Evolutionary conservation across 2,329 filamentous ascomycete species (phyloP), one percentile per base, ranked within the genome.

Genomic region (Colletotrichum sp.): DNA sequence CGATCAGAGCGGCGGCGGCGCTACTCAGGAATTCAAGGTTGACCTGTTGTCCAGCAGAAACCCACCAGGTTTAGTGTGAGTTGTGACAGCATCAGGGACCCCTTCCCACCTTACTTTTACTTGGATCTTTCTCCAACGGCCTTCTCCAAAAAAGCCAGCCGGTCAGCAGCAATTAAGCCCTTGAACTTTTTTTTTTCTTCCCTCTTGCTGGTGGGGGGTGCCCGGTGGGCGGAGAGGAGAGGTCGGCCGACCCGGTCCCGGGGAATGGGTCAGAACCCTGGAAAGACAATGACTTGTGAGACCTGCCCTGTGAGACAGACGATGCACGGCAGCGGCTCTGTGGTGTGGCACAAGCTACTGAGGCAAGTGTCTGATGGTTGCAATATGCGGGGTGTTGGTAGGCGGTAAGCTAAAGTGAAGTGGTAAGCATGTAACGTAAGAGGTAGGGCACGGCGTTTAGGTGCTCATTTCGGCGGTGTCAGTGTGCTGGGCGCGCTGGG

Each of bases 31-130:
- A 64, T 64, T 68, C 64, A 68, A 75, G 63, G 63, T 68, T 75
- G 63, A 24, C 55, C 26, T 75, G 55, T 22, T 73, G 39, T 68
- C 63, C 36, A 59, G 63, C 39, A 73, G 70, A 73, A 75, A 75
- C 73, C 63, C 44, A 57, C 39, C 64, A 12, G 64, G 73, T 73
- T 68, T 75, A 63, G 72, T 75, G 69, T 75, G 73, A 68, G 57
- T 48, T 57, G 55, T 75, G 73, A 75, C 69, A 75, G 57, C 69
- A 22, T 68, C 55, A 52, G 70, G 64, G 64, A 60, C 28, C 70
- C 73, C 32, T 73, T 48, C 57, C 36, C 63, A 39, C 22, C 55
- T 44, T 26, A 24, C 30, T 39, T 57, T 44, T 30, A 15, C 34
- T 34, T 68, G 55, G 36, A 34, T 24, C 63, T 63, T 57, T 62